These are phyloP conservation scores for Fraxinus greggii DNA, from an alignment of 305 asterid genomes.

Conservation along the genomic window DNA sequence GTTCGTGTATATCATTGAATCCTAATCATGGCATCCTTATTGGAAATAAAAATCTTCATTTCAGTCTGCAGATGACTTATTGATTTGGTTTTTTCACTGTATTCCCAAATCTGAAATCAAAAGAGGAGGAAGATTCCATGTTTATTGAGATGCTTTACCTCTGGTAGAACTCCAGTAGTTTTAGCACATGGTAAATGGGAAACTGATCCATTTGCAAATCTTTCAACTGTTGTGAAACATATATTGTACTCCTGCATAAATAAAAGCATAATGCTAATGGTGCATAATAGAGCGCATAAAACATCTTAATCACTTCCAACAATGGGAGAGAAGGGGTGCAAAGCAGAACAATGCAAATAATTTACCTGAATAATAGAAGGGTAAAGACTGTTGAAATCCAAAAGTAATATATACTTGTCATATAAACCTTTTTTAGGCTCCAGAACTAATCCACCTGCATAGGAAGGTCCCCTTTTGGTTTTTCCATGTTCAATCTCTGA, in stretches of 20 bases:
- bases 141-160: constrained; percentile 50
- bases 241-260: constrained; percentile 84
- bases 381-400: constrained; percentile 98
- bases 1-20: neutral
- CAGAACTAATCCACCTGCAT: constrained; percentile 93
- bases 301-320: neutral
- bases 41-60: constrained; percentile 13
- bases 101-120: constrained; percentile 3
- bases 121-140: neutral
- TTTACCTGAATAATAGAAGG: constrained; percentile 97
- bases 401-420: constrained; percentile 85
- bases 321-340: neutral
- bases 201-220: constrained; percentile 58
- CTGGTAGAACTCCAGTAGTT: constrained; percentile 80
- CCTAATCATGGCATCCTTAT: neutral
- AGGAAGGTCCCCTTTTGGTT: constrained; percentile 80
- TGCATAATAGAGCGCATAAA: neutral
- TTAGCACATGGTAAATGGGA: constrained; percentile 70
- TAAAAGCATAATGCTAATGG: constrained; percentile 11
- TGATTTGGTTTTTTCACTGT: neutral
- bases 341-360: constrained; percentile 17
- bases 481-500: constrained; percentile 48
- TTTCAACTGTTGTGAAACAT: constrained; percentile 93
- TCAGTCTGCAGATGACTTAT: neutral
- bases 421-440: constrained; percentile 96